Evolutionary conservation across 768 basidiomycete genomes (phyloP), one percentile per base, ranked within the genome.

Genomic region (Glaciozyma martinii): DNA sequence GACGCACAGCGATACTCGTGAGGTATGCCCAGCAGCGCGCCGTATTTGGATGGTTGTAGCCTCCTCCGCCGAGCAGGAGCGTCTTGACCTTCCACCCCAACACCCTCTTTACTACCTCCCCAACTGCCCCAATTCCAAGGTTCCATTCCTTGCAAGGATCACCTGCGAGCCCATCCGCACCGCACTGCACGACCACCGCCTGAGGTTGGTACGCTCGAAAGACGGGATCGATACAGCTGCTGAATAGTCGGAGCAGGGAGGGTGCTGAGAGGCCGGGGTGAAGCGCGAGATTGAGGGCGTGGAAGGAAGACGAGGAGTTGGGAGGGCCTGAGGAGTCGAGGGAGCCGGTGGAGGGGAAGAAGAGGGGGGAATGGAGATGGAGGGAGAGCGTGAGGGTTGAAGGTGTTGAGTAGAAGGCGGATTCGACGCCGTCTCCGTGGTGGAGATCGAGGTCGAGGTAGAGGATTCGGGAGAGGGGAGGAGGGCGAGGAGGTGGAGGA

Each of bases 381-480:
- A 94, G 79, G 27, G 90, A 93, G 56, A 95, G 74, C 3, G 89
- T 92, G 30, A 81, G 73, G 33, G 78, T 74, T 50, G 58, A 42
- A 59, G 71, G 37, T 65, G 74, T 63, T 63, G 76, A 81, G 73
- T 61, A 72, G 78, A 65, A 74, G 80, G 77, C 18, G 66, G 64
- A 29, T 67, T 70, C 13, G 29, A 65, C 63, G 43, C 78, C 90
- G 72, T 95, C 91, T 6, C 87, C 88, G 71, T 89, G 91, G 75
- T 97, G 93, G 4, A 95, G 80, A 75, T 97, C 93, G 13, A 97
- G 78, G 74, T 97, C 93, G 56, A 98, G 80, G 77, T 95, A 95
- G 83, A 97, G 84, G 16, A 92, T 81, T 3, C 87, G 82, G 1
- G 55, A 52, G 46, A 74, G 70, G 15, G 5, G 56, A 57, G 13